A percentile compares a stretch with the other conserved stretches of the same genome.
These are phyloP conservation scores for Lumnitzera racemosa DNA, from an alignment of 345 rosid genomes.

Conservation along the genomic window DNA sequence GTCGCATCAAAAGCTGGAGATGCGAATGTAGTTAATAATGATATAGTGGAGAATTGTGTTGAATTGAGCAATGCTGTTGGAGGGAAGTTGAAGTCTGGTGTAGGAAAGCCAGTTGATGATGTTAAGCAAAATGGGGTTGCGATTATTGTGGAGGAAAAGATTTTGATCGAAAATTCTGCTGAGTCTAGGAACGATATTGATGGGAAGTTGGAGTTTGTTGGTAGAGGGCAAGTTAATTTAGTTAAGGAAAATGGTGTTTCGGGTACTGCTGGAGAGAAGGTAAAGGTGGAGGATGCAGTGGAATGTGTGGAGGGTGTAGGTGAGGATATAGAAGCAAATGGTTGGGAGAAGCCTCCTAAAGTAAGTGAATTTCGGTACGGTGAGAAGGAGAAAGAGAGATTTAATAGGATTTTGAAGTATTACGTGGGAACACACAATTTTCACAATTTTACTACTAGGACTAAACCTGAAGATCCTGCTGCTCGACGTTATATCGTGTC, in stretches of 20 bases:
- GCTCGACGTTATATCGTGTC: conserved; percentile 68
- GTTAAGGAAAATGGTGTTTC: conserved; percentile 2
- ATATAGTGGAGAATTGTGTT: neutral
- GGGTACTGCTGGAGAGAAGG: too few relatives aligned
- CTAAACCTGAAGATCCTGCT: conserved; percentile 78
- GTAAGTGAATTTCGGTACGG: conserved; percentile 48
- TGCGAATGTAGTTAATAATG: conserved; percentile 2
- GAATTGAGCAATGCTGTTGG: neutral
- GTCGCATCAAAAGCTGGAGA: conserved; percentile 27
- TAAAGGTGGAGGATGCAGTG: neutral
- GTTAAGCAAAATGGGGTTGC: neutral
- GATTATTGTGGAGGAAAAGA: conserved; percentile 8
- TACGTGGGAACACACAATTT: conserved; percentile 92
- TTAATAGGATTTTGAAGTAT: conserved; percentile 59
- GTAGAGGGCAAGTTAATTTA: neutral
- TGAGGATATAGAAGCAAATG: conserved; percentile 18
- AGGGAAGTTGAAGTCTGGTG: neutral
- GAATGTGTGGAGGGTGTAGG: neutral
- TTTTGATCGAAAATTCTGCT: neutral
- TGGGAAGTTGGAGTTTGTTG: conserved; percentile 7
- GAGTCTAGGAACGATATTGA: conserved; percentile 7
- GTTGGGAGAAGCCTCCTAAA: conserved; percentile 12
- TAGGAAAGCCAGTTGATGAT: conserved; percentile 2
- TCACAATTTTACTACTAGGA: conserved; percentile 91
- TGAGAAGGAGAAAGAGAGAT: conserved; percentile 66